Evolutionary conservation across 345 rosid species (phyloP), one percentile per base, ranked within the genome.

Genomic region (Gossypium longicalyx): DNA sequence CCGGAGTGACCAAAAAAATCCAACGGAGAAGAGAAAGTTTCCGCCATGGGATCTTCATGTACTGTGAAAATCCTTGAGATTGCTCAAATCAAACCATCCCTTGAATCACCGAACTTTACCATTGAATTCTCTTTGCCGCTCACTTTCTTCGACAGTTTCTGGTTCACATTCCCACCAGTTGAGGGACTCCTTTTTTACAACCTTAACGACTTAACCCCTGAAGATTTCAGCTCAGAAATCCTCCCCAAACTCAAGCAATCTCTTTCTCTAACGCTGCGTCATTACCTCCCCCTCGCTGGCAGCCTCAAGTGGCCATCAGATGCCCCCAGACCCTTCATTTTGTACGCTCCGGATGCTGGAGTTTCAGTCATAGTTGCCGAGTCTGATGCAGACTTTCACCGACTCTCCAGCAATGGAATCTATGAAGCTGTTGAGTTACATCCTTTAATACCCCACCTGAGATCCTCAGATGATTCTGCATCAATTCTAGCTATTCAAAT

Each of bases 351-450:
- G 0, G 52, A 70, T 15, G 83, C 76, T 4, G 77, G 38, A 2
- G 87, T 88, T 20, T 60, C 79, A 1, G 17, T 88, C 77, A 82
- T 76, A 0, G 73, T 88, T 5, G 88, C 84, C 15, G 84, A 85
- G 47, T 83, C 84, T 15, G 17, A 54, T 20, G 79, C 69, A 3
- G 80, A 81, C 53, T 77, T 86, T 11, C 3, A 77, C 7, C 49
- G 2, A 29, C 71, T 88, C 3, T 44, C 85, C 1, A 70, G 79
- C 27, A 54, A 81, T 2, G 47, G 61, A 44, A 59, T 78, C 25
- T 80, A 62, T 7, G 49, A 59, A 15, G 81, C 86, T 2, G 13
- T 34, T 2, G 82, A 80, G 43, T 76, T 75, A 9, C 85, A 76
- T 59, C 65, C 78, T n/a, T 76, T 85, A 23, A 66, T 72, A 7